phyloP scores from a whole-genome alignment of 129 eudicot genomes.

The sunflower (Helianthus annuus) region HanXRQr2.0-SUNRISE NC_035443.2:69337605-69338104 shows the following conservation, averaged over 20 bases:
- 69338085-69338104: no score
- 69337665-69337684: conserved; percentile 53
- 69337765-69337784: background rate
- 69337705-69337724: conserved; percentile 50
- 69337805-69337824: conserved; percentile 29
- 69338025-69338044: no score
- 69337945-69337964: background rate
- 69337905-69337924: background rate
- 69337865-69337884: conserved; percentile 11
- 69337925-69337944: background rate
- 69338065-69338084: no score
- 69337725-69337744: conserved; percentile 8
- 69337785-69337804: conserved; percentile 22
- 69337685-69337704: conserved; percentile 64
- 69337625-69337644: conserved; percentile 84
- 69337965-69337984: background rate
- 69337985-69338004: no score
- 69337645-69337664: conserved; percentile 82
- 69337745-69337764: background rate
- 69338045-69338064: no score
- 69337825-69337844: conserved; percentile 32
- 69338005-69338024: no score
- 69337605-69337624: conserved; percentile 95
- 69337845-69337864: conserved; percentile 22
- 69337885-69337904: conserved; percentile 2